Evolutionary conservation across 352 stramenopile species (phyloP), one percentile per base, ranked within the genome.

Genomic region (Pythium monospermum): DNA sequence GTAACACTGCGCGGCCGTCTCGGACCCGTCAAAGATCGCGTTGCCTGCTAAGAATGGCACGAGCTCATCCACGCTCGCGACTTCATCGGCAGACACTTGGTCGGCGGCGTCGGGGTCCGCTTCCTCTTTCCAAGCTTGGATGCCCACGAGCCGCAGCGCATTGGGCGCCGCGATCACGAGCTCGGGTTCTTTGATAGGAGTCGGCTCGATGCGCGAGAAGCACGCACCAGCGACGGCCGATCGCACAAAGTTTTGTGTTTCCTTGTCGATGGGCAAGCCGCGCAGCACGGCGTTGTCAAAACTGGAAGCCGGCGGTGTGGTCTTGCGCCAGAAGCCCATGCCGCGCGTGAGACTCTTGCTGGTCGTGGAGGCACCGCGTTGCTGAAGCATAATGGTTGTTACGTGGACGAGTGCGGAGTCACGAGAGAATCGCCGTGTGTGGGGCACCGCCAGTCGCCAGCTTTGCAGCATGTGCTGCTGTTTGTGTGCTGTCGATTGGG

Each of bases 1-100:
- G 58, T 97, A 97, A 69, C 87, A 96, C 50, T 96, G 85, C 15
- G 88, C 85, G 16, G 76, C 76, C 19, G 83, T 76, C 52, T 93
- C 71, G 2, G 83, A 87, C 22, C 81, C 85, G 1, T 69, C 50
- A 3, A 95, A 73, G 21, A 91, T 53, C 43, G 72, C 50, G 40
- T 96, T 96, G 16, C 85, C 85, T 1, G 75, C 66, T 37, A 95
- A 67, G 50, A 78, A 70, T 37, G 73, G 66, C 21, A 75, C 64
- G 11, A 91, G 64, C 10, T 69, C 68, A 13, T 72, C 69, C 2
- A 86, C 39, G 19, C 53, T 57, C 32, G 66, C 53, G 11, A 70
- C 54, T 10, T 71, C 61, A 10, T 35, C 47, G 7, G 31, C 16
- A 0, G 70, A 59, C 4, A 61, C 62, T 5, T 69, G 60, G 19